Evolutionary conservation across 2,329 filamentous ascomycete species (phyloP).

Genomic region (Periconia digitata): DNA sequence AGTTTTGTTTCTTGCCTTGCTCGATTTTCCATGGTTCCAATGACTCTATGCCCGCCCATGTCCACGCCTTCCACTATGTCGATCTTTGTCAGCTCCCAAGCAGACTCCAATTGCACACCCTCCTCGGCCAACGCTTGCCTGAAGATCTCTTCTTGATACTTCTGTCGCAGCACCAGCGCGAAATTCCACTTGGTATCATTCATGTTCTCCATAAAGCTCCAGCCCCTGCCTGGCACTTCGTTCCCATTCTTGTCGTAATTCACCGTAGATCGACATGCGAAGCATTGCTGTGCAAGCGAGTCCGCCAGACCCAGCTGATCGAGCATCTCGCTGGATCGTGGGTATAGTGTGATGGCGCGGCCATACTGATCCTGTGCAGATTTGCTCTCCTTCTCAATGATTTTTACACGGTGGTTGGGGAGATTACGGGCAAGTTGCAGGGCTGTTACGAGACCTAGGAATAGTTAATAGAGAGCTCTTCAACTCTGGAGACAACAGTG

Average conservation of each 20-base stretch:
- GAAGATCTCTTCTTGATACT: slow-evolving; percentile 58
- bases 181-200: slow-evolving; percentile 56
- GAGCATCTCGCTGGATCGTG: slow-evolving; percentile 55
- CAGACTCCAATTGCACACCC: slow-evolving; percentile 41
- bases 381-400: slow-evolving; percentile 54
- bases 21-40: slow-evolving; percentile 32
- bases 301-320: slow-evolving; percentile 55
- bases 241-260: slow-evolving; percentile 52
- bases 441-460: slow-evolving; percentile 44
- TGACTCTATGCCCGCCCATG: slow-evolving; percentile 25
- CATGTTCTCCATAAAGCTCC: slow-evolving; percentile 58
- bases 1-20: slow-evolving; percentile 26
- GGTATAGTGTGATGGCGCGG: slow-evolving; percentile 57
- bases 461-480: slow-evolving; percentile 1
- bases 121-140: slow-evolving; percentile 43
- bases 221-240: slow-evolving; percentile 50
- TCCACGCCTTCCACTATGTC: slow-evolving; percentile 39
- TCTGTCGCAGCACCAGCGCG: slow-evolving; percentile 57
- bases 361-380: slow-evolving; percentile 55
- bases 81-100: slow-evolving; percentile 43
- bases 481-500: background rate
- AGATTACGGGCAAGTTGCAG: slow-evolving; percentile 51
- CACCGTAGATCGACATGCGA: slow-evolving; percentile 54
- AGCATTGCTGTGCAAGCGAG: slow-evolving; percentile 54
- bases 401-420: slow-evolving; percentile 44